These are phyloP conservation scores for Allium fistulosum DNA, from an alignment of 106 monocot genomes.

Conservation along the genomic window DNA sequence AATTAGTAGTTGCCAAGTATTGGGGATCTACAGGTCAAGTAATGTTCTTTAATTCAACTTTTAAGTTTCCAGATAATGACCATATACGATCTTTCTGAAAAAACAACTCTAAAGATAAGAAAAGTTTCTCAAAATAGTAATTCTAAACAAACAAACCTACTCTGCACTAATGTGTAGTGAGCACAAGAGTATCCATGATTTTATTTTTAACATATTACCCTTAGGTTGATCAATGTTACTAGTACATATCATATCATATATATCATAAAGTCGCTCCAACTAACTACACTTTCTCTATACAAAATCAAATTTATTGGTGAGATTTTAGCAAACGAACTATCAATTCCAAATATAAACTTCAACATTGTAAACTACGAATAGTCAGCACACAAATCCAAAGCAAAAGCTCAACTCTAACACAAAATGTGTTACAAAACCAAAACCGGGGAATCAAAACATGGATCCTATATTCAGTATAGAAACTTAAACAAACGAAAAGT, in stretches of 20 bases:
- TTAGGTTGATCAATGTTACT: background rate
- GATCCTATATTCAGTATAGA: background rate
- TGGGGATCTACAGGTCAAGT: too few species aligned
- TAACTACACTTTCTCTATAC: background rate
- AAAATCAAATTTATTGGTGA: constrained; percentile 8
- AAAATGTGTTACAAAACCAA: background rate
- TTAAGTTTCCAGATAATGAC: too few species aligned
- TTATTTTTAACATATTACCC: too few species aligned
- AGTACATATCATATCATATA: background rate
- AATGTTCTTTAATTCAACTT: too few species aligned
- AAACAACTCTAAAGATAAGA: too few species aligned
- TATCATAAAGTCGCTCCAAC: constrained; percentile 5
- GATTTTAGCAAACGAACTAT: constrained; percentile 1
- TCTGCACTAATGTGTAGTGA: too few species aligned
- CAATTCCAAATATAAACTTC: background rate
- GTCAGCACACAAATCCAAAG: background rate
- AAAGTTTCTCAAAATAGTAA: too few species aligned
- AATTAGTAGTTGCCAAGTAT: too few species aligned
- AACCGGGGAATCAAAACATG: background rate
- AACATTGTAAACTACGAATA: background rate
- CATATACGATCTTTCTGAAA: too few species aligned
- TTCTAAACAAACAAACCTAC: too few species aligned
- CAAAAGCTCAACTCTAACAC: too few species aligned
- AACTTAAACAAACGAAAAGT: background rate
- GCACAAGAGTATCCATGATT: too few species aligned